Percentiles rank a stretch among this genome's conserved stretches.
These are phyloP conservation scores for Podospora sp. DNA, from an alignment of 495 filamentous ascomycete genomes.

Conservation along the genomic window DNA sequence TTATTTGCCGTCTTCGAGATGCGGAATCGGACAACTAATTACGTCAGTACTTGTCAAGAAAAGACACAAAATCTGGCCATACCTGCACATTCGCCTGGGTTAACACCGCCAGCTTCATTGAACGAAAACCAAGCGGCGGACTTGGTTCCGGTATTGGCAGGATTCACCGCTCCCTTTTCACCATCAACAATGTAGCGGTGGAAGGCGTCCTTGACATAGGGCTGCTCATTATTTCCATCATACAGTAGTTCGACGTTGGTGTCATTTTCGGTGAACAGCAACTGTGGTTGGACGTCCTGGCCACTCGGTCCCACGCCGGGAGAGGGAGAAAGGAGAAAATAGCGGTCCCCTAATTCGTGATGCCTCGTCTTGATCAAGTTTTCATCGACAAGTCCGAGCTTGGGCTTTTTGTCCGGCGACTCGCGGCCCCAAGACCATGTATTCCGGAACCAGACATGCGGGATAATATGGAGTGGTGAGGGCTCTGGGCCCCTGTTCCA, in stretches of 20 bases:
- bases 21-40: conserved; percentile 83
- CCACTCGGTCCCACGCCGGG: conserved; percentile 77
- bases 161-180: conserved; percentile 80
- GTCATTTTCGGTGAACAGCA: conserved; percentile 95
- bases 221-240: conserved; percentile 70
- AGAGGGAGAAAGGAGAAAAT: conserved; percentile 84
- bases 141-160: conserved; percentile 79
- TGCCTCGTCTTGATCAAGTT: conserved; percentile 75
- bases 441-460: conserved; percentile 95
- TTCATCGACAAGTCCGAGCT: conserved; percentile 63
- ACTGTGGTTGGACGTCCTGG: conserved; percentile 76
- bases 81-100: conserved; percentile 83
- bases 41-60: conserved; percentile 11
- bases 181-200: conserved; percentile 83
- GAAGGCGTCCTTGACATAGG: conserved; percentile 95
- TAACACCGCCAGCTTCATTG: conserved; percentile 82
- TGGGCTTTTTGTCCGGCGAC: conserved; percentile 70
- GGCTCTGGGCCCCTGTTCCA: conserved; percentile 93
- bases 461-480: conserved; percentile 88
- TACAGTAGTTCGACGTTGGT: conserved; percentile 82
- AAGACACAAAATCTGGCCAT: conserved; percentile 10
- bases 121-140: conserved; percentile 90
- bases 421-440: conserved; percentile 93
- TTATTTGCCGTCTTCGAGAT: conserved; percentile 70
- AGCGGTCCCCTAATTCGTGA: conserved; percentile 75